A percentile compares a stretch with the other conserved stretches of the same genome.
These are phyloP conservation scores for Paramarasmius palmivorus DNA, from an alignment of 1,284 basidiomycete genomes.

Conservation along the genomic window DNA sequence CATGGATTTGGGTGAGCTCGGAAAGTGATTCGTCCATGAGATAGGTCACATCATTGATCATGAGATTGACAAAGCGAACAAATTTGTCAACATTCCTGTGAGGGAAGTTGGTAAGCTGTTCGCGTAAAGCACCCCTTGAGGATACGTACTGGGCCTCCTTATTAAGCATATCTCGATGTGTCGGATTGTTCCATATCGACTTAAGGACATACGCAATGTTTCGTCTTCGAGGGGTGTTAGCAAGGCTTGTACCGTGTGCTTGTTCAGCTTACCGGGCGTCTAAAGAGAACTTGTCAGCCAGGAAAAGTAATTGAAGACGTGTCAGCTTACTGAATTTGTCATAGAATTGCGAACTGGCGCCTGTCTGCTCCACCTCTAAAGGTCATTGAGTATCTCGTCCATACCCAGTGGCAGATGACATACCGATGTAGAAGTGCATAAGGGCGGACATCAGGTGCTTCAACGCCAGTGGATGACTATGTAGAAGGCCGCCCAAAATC, in stretches of 20 bases:
- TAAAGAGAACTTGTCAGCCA: constrained; percentile 26
- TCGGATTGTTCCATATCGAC: constrained; percentile 86
- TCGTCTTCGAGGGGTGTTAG: constrained; percentile 49
- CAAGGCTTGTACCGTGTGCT: constrained; percentile 1
- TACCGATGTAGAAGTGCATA: constrained; percentile 95
- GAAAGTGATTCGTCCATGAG: constrained; percentile 96
- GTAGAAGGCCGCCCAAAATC: constrained; percentile 81
- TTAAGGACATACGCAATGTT: constrained; percentile 87
- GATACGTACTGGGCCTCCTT: constrained; percentile 69
- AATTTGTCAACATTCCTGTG: constrained; percentile 85
- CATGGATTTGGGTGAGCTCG: constrained; percentile 86
- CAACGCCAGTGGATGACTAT: constrained; percentile 83
- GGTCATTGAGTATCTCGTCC: constrained; percentile 2
- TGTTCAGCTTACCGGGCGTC: constrained; percentile 52
- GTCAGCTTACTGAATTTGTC: constrained; percentile 87
- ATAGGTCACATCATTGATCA: constrained; percentile 99
- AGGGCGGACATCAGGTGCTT: constrained; percentile 90
- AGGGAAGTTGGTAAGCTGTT: not conserved
- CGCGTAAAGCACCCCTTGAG: not conserved
- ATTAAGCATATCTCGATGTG: constrained; percentile 83
- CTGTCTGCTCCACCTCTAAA: constrained; percentile 96
- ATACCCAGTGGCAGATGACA: constrained; percentile 19
- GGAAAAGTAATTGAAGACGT: constrained; percentile 10
- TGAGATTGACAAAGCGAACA: constrained; percentile 93
- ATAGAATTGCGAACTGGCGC: constrained; percentile 97